Base-by-base conservation (phyloP, 257 asterid genomes). In the Primulina tabacum region DNA sequence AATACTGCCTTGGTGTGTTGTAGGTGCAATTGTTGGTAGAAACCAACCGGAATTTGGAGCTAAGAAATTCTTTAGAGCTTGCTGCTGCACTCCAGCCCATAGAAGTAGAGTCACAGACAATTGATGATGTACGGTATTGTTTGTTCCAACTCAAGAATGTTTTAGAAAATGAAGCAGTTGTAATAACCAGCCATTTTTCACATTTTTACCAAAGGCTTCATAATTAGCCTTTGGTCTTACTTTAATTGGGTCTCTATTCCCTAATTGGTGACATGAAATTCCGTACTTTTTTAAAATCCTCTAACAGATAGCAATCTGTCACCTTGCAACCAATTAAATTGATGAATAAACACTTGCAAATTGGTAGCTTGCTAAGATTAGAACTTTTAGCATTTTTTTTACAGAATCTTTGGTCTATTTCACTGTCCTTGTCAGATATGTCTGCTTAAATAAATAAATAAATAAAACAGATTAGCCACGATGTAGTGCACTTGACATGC, bases 1-100 rank as follows among this genome's bases (percentile, higher is more conserved):
- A 76, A 82, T 73, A 47, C 43, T 76, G 71, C 32, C 20, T 62
- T 62, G 69, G 56, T 76, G 66, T 75, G 68, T 16, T 81, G 69
- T 73, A 93, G 98, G 98, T 93, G 75, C 99, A 93, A 81, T 84
- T 93, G 68, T 69, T 93, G 76, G 90, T 90, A 2, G 97, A 89
- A 77, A 87, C 86, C 66, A 66, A 87, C 60, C 81, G 75, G 66
- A 85, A 93, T 76, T 73, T 93, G 89, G 94, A 91, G 77, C 81
- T 93, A 70, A 85, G 88, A 73, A 81, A 71, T 71, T 87, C 94
- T 73, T 82, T 93, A 78, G 90, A 81, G 72, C 89, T 93, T 82
- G 94, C 99, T 80, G 97, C 97, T 47, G 84, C 92, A 77, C 82
- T 86, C 75, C 99, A 90, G 78, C 97, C 99, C 72, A 53, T 90